phyloP scores from a whole-genome alignment of 2,329 filamentous ascomycete genomes.

The Colletotrichum gigasporum region DNA sequence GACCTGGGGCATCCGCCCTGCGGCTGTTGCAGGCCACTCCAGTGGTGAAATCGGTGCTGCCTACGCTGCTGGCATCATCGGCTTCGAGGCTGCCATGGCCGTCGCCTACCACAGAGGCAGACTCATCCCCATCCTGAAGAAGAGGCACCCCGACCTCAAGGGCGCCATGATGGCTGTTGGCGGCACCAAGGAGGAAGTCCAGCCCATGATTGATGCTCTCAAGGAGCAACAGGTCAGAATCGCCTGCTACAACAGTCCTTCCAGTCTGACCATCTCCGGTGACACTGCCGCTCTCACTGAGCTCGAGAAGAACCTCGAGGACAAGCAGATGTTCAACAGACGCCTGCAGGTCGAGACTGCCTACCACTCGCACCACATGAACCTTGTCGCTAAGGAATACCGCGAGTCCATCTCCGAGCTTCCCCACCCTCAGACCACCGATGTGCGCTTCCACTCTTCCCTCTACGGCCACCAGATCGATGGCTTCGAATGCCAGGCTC shows the following conservation, averaged over 20 bases:
- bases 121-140: slow-evolving; percentile 52
- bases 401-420: slow-evolving; percentile 54
- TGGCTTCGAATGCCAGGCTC: slow-evolving; percentile 39
- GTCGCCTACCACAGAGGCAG: slow-evolving; percentile 60
- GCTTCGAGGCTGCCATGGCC: slow-evolving; percentile 54
- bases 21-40: slow-evolving; percentile 54
- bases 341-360: slow-evolving; percentile 60
- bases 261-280: slow-evolving; percentile 58
- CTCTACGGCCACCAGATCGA: slow-evolving; percentile 51
- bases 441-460: slow-evolving; percentile 57
- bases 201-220: slow-evolving; percentile 54
- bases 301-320: slow-evolving; percentile 45
- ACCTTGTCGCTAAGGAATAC: slow-evolving; percentile 48
- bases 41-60: slow-evolving; percentile 60
- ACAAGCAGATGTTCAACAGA: slow-evolving; percentile 52
- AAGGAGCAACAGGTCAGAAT: slow-evolving; percentile 38
- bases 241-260: slow-evolving; percentile 62
- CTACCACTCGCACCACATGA: slow-evolving; percentile 66
- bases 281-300: slow-evolving; percentile 36
- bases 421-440: slow-evolving; percentile 40
- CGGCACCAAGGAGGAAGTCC: slow-evolving; percentile 51
- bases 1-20: slow-evolving; percentile 52
- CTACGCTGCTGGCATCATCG: slow-evolving; percentile 48
- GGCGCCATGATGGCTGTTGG: slow-evolving; percentile 68
- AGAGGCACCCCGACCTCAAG: slow-evolving; percentile 47